phyloP scores from a whole-genome alignment of 495 filamentous ascomycete genomes.

The Chaetomium fimeti region DNA sequence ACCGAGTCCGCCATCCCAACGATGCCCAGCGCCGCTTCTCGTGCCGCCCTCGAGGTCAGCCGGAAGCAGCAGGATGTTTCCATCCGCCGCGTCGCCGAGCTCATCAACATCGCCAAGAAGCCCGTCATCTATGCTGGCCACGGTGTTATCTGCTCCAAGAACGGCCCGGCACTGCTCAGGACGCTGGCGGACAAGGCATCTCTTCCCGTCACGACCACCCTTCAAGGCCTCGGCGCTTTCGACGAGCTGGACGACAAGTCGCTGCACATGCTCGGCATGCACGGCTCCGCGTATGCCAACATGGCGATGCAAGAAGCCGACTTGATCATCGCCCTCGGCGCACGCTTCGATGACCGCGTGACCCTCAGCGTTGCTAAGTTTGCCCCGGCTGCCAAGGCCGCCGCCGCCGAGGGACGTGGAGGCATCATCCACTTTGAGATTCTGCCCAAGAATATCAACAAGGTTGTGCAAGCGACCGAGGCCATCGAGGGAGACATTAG shows the following conservation, averaged over 20 bases:
- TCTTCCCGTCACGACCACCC: constrained; percentile 75
- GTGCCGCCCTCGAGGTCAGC: constrained; percentile 60
- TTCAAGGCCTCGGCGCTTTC: constrained; percentile 74
- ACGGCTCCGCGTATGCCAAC: constrained; percentile 76
- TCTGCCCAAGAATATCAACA: constrained; percentile 86
- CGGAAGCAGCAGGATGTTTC: constrained; percentile 58
- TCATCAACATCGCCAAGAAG: constrained; percentile 73
- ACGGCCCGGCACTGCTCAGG: constrained; percentile 65
- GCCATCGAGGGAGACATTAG: constrained; percentile 74
- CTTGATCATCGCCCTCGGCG: constrained; percentile 73
- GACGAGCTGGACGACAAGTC: constrained; percentile 75
- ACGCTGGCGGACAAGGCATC: constrained; percentile 69
- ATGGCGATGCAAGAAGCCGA: constrained; percentile 77
- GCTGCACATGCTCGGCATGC: constrained; percentile 82
- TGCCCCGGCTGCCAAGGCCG: constrained; percentile 64
- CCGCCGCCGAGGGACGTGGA: constrained; percentile 66
- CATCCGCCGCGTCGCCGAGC: constrained; percentile 60
- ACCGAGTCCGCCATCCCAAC: constrained; percentile 60
- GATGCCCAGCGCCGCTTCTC: constrained; percentile 67
- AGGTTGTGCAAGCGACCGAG: constrained; percentile 78
- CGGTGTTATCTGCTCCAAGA: constrained; percentile 61
- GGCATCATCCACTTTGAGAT: constrained; percentile 82
- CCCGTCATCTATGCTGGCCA: constrained; percentile 76
- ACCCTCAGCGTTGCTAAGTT: constrained; percentile 64
- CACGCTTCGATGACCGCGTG: constrained; percentile 76